Conservation (phyloP, 2,329 filamentous ascomycete species). For the Fusarium poae region DNA sequence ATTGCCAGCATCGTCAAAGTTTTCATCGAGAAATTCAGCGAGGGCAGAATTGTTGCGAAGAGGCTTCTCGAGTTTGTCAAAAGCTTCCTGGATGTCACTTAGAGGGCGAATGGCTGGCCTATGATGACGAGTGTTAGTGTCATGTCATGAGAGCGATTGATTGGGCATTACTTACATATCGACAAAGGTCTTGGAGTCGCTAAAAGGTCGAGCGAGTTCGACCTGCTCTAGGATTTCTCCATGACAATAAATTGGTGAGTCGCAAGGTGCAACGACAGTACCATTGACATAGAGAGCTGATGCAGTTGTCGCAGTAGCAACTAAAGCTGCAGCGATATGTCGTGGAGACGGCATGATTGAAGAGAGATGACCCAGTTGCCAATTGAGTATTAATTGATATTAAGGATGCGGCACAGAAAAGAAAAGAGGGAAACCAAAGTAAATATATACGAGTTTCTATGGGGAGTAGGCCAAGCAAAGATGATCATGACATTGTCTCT, state of each 20-base stretch:
- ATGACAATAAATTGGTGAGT: conserved; percentile 76
- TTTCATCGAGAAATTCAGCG: conserved; percentile 70
- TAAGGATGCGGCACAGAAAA: background rate
- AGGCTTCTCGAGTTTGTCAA: conserved; percentile 69
- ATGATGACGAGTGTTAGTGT: conserved; percentile 14
- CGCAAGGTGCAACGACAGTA: conserved; percentile 72
- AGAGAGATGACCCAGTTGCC: background rate
- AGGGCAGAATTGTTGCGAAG: conserved; percentile 73
- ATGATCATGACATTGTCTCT: conserved; percentile 32
- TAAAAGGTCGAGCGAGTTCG: conserved; percentile 72
- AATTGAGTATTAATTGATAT: conserved; percentile 6
- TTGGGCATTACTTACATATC: conserved; percentile 66
- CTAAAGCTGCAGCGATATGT: conserved; percentile 48
- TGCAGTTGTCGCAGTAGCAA: conserved; percentile 47
- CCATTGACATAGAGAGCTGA: conserved; percentile 71
- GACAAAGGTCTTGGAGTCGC: conserved; percentile 78
- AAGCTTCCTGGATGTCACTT: conserved; percentile 71
- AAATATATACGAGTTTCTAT: conserved; percentile 15
- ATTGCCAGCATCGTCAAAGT: conserved; percentile 73
- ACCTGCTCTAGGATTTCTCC: conserved; percentile 73
- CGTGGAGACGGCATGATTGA: conserved; percentile 49
- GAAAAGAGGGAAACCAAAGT: conserved; percentile 11
- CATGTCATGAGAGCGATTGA: background rate
- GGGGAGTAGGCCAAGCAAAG: conserved; percentile 30
- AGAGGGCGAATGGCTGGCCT: conserved; percentile 72